Conservation (phyloP, 2,329 filamentous ascomycete species). For the Meredithiella fracta region DNA sequence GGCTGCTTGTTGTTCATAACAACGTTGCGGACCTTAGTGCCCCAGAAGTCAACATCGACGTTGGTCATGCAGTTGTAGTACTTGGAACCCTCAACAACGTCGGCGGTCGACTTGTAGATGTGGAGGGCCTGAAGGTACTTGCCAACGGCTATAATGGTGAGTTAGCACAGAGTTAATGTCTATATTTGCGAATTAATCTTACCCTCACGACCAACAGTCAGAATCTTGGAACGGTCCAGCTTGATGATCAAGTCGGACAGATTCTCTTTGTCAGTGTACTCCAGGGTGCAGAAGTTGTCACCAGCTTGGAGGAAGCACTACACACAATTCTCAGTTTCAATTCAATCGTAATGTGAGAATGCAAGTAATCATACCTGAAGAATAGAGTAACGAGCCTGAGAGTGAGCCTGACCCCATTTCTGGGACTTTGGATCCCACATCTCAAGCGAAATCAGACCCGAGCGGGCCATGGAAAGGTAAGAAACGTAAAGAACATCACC, state of each 20-base stretch:
- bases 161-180: constrained; percentile 16
- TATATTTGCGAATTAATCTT: constrained; percentile 16
- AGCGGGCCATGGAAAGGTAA: constrained; percentile 86
- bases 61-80: constrained; percentile 73
- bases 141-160: constrained; percentile 45
- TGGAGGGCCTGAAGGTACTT: constrained; percentile 82
- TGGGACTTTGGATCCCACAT: constrained; percentile 84
- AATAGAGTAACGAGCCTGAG: constrained; percentile 81
- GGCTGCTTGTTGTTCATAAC: constrained; percentile 65
- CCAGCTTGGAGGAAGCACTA: constrained; percentile 68
- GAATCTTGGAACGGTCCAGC: constrained; percentile 72
- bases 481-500: constrained; percentile 77
- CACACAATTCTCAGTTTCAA: constrained; percentile 4
- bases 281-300: constrained; percentile 71
- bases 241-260: constrained; percentile 68
- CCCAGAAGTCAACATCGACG: constrained; percentile 72
- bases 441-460: constrained; percentile 76
- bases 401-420: constrained; percentile 89
- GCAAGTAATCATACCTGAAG: constrained; percentile 31
- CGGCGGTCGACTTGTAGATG: constrained; percentile 80
- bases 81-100: constrained; percentile 57
- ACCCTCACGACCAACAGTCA: constrained; percentile 60
- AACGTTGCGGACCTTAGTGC: constrained; percentile 57
- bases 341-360: neutral
- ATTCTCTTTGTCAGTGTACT: constrained; percentile 49